A percentile compares a stretch with the other conserved stretches of the same genome.
Evolutionary conservation across 108 stramenopile genomes (phyloP).

Genomic region (Bacterosira constricta): DNA sequence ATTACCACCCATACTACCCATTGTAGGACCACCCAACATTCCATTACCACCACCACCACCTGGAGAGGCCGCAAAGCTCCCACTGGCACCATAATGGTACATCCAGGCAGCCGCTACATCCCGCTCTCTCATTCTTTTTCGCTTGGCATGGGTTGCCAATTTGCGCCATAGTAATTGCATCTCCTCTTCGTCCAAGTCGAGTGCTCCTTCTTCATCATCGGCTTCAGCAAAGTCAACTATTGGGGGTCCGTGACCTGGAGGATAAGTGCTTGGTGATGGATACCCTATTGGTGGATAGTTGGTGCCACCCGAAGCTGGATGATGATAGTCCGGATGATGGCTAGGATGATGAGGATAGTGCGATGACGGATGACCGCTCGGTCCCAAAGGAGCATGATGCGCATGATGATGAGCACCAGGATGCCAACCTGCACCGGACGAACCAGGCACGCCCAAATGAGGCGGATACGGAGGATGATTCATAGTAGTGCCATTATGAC

Average conservation of each 20-base stretch:
- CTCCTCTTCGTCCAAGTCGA: constrained; percentile 33
- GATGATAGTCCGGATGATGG: too few species aligned
- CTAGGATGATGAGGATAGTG: background rate
- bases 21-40: too few species aligned
- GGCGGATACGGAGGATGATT: constrained; percentile 6
- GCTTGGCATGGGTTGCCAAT: constrained; percentile 21
- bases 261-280: background rate
- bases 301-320: background rate
- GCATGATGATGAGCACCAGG: background rate
- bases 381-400: background rate
- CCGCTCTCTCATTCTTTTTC: constrained; percentile 13
- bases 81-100: background rate
- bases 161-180: constrained; percentile 25
- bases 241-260: background rate
- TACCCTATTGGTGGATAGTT: too few species aligned
- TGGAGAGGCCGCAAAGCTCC: background rate
- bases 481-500: background rate
- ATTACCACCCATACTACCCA: too few species aligned
- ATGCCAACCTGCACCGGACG: background rate
- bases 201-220: constrained; percentile 1
- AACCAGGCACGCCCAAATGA: constrained; percentile 17
- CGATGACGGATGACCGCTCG: background rate
- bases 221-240: constrained; percentile 4
- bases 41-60: constrained; percentile 2
- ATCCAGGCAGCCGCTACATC: constrained; percentile 7